A percentile compares a stretch with the other conserved stretches of the same genome.
These are phyloP conservation scores for Fusarium foetens DNA, from an alignment of 2,329 filamentous ascomycete species.

Conservation along the genomic window DNA sequence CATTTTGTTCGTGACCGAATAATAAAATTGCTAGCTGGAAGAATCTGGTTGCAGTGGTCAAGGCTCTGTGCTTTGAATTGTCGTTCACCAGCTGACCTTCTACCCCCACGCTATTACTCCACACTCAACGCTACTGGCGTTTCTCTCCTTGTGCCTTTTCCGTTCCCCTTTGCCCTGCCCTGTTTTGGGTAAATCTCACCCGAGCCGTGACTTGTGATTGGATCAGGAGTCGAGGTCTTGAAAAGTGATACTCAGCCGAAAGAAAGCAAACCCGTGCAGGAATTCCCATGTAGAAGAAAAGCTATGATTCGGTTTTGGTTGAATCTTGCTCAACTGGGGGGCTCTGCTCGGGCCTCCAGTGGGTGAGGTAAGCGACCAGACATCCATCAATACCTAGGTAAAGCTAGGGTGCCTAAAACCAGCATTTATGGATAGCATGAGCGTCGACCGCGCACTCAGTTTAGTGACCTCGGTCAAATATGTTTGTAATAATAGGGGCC, in stretches of 20 bases:
- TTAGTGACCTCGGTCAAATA: not conserved
- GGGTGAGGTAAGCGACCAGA: not conserved
- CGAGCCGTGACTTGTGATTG: not conserved
- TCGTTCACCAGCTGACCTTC: slow-evolving; percentile 34
- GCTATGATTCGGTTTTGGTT: not conserved
- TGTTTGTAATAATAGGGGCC: not conserved
- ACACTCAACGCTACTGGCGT: slow-evolving; percentile 29
- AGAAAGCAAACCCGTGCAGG: not conserved
- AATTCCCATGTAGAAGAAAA: not conserved
- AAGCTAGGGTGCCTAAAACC: not conserved
- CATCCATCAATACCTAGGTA: not conserved
- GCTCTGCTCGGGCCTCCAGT: not conserved
- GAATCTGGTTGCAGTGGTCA: slow-evolving; percentile 17
- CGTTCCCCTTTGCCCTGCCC: not conserved
- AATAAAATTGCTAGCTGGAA: slow-evolving; percentile 10
- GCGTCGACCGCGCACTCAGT: not conserved
- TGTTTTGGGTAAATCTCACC: not conserved
- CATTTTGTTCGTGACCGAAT: not conserved
- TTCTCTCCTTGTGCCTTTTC: slow-evolving; percentile 19
- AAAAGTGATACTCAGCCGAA: not conserved
- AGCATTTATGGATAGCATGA: not conserved
- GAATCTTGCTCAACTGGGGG: not conserved
- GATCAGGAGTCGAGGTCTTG: not conserved
- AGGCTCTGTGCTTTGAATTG: slow-evolving; percentile 15
- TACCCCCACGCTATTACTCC: slow-evolving; percentile 34